Evolutionary conservation across 441 rosid genomes (phyloP), one percentile per base, ranked within the genome.

Genomic region (Populus tomentosa): DNA sequence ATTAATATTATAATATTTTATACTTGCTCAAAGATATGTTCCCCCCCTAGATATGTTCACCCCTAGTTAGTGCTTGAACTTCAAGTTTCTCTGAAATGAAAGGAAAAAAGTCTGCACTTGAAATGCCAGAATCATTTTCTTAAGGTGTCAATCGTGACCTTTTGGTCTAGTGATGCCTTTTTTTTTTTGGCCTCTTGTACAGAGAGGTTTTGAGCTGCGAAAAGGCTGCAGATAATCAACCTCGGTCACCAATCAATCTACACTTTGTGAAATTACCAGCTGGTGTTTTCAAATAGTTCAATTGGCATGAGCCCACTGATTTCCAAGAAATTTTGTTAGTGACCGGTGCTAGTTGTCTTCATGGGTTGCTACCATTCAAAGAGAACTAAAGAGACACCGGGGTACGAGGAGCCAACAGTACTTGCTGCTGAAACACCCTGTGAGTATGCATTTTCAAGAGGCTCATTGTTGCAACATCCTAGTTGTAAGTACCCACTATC

Each of bases 361-460:
- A 90, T 86, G 90, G 86, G 89, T 70, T 92, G 94, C 75, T 32
- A 50, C 70, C 36, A 13, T 70, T 85, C 91, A 5, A 89, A 87
- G 87, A 78, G n/a, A 40, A 56, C 70, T 38, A 84, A 69, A 63
- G 26, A 13, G 35, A 23, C 78, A 33, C 89, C 86, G 2, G 94
- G 97, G n/a, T 90, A 89, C 23, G 97, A 90, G 76, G 85, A 90
- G 73, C 94, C 94, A 14, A 83, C 80, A 1, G 74, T 88, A 80
- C 97, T 92, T 79, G 92, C 97, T 65, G 85, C 93, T 24, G 93
- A 84, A 88, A 92, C 97, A 81, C 86, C 89, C 61, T 92, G 94
- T 92, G 67, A 87, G 94, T 84, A 56, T 4, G 6, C 90, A 74
- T 92, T 94, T 33, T 75, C 20, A 32, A 68, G 3, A 18, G 5